These are phyloP conservation scores for Erodium moschatum DNA, from an alignment of 441 rosid species.

Conservation along the genomic window DNA sequence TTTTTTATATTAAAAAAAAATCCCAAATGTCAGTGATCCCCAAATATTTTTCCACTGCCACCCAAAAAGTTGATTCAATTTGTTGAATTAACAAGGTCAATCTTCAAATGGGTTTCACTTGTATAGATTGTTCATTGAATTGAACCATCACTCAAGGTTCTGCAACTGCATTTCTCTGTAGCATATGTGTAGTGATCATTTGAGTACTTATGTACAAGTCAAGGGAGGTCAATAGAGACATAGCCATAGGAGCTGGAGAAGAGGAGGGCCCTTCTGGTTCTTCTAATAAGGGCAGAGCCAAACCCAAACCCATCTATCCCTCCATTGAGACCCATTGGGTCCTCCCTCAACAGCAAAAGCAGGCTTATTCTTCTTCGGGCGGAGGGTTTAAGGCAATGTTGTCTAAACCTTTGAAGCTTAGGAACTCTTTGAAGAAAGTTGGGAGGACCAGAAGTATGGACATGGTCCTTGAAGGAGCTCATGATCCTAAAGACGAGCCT, in stretches of 20 bases:
- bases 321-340: conserved; percentile 33
- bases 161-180: too few species aligned
- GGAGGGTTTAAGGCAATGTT: conserved; percentile 29
- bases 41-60: too few species aligned
- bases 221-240: conserved; percentile 24
- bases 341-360: conserved; percentile 24
- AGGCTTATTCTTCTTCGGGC: conserved; percentile 19
- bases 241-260: conserved; percentile 28
- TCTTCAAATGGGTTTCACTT: too few species aligned
- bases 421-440: conserved; percentile 32
- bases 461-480: conserved; percentile 34
- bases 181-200: background rate
- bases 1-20: too few species aligned
- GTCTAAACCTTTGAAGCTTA: conserved; percentile 28
- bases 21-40: too few species aligned
- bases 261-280: conserved; percentile 17
- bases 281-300: conserved; percentile 18
- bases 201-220: conserved; percentile 20
- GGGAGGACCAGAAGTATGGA: conserved; percentile 38
- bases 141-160: too few species aligned
- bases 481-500: conserved; percentile 39
- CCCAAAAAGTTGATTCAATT: too few species aligned
- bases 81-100: too few species aligned
- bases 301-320: conserved; percentile 21
- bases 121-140: too few species aligned